Evolutionary conservation across 2,329 filamentous ascomycete species (phyloP).

Genomic region (Sclerotinia glacialis): DNA sequence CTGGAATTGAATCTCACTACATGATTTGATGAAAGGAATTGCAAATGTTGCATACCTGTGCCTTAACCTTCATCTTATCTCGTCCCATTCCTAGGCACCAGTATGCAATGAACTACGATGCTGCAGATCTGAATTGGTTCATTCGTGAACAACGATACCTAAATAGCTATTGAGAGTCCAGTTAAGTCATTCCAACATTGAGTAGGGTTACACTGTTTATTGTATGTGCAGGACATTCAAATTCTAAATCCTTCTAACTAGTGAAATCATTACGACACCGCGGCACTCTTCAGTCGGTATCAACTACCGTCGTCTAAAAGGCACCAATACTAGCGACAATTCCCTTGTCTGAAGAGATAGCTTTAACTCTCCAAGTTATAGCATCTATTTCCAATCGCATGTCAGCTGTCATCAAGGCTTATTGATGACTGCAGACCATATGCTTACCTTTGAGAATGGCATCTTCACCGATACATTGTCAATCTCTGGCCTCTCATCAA

Average conservation of each 20-base stretch:
- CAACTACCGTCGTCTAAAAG: background rate
- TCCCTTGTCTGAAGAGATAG: background rate
- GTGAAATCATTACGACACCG: background rate
- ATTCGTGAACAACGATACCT: background rate
- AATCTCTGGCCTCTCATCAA: background rate
- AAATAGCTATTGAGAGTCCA: background rate
- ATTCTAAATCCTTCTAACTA: background rate
- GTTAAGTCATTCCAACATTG: background rate
- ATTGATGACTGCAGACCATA: constrained; percentile 10
- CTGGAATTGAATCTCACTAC: background rate
- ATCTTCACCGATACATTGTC: constrained; percentile 9
- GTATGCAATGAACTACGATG: background rate
- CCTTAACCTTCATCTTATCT: background rate
- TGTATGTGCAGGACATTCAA: background rate
- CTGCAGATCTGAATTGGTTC: background rate
- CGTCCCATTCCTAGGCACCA: background rate
- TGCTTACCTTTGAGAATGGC: background rate
- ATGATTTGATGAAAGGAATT: no score
- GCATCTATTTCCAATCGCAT: background rate
- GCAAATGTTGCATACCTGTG: background rate
- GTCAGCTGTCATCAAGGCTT: background rate
- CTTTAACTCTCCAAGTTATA: no score
- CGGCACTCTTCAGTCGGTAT: background rate
- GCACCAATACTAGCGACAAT: background rate
- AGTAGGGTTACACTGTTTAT: background rate